phyloP scores from a whole-genome alignment of 106 monocot species.

The Allium sativum region DNA sequence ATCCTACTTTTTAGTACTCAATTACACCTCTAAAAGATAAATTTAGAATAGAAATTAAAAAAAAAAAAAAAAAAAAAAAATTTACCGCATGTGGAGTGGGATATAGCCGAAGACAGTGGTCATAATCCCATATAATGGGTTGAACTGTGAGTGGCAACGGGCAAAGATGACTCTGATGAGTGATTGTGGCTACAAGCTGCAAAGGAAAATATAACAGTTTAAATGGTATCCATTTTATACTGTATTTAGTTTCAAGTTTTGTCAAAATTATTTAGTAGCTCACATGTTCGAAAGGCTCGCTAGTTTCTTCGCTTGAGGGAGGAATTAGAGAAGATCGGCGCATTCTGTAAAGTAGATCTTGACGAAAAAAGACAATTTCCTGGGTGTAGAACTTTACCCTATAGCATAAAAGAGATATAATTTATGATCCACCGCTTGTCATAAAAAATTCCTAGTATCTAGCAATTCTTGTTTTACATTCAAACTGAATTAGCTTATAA shows the following conservation, averaged over 20 bases:
- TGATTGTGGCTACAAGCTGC: constrained; percentile 98
- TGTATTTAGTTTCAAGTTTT: too few relatives aligned
- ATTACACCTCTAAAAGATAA: too few relatives aligned
- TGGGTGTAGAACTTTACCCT: constrained; percentile 90
- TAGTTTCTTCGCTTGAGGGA: constrained; percentile 77
- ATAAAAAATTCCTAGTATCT: too few relatives aligned
- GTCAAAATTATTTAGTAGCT: constrained; percentile 2
- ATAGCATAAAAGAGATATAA: not conserved
- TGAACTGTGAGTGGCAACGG: constrained; percentile 88
- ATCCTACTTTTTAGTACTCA: too few relatives aligned
- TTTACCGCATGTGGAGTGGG: constrained; percentile 92
- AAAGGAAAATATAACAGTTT: constrained; percentile 2
- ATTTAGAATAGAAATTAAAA: too few relatives aligned
- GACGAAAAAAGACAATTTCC: constrained; percentile 90
- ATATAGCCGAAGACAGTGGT: constrained; percentile 85
- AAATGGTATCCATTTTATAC: too few relatives aligned
- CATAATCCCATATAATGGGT: constrained; percentile 98
- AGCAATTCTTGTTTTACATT: too few relatives aligned
- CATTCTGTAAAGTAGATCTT: constrained; percentile 93
- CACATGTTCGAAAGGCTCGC: constrained; percentile 83
- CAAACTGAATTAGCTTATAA: too few relatives aligned
- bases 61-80: not conserved
- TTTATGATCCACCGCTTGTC: too few relatives aligned
- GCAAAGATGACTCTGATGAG: constrained; percentile 98
- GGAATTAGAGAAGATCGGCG: constrained; percentile 74